A percentile compares a stretch with the other conserved stretches of the same genome.
phyloP scores from a whole-genome alignment of 2,329 filamentous ascomycete genomes.

The Colletotrichum sp. region DNA sequence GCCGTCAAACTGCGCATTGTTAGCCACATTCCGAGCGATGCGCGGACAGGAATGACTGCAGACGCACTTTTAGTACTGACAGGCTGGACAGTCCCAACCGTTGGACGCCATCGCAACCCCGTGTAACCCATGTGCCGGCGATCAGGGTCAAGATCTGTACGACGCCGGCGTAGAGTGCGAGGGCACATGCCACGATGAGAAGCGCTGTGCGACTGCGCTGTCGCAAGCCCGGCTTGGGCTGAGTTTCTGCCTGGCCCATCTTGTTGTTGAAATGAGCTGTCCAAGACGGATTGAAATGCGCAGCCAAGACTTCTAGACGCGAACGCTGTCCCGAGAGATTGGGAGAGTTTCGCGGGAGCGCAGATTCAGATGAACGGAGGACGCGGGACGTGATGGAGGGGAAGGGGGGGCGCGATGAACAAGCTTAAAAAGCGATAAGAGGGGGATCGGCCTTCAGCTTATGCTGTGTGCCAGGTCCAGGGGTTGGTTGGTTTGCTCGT shows the following conservation, averaged over 20 bases:
- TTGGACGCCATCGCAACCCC: background rate
- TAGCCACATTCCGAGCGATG: background rate
- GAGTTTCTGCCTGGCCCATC: background rate
- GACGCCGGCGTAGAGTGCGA: background rate
- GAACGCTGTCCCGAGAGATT: background rate
- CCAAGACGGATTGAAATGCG: background rate
- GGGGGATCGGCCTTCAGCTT: background rate
- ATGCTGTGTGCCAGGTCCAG: background rate
- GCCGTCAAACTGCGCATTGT: conserved; percentile 8
- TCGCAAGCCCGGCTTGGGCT: background rate
- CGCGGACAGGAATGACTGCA: background rate
- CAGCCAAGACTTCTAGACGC: fast-evolving
- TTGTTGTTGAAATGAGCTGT: background rate
- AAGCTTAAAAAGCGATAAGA: background rate
- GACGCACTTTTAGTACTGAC: background rate
- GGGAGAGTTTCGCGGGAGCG: background rate
- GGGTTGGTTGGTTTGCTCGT: background rate
- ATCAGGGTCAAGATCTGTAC: conserved; percentile 2
- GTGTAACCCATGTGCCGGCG: conserved; percentile 7
- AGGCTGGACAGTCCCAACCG: background rate
- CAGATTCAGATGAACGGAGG: background rate
- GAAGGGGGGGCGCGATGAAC: background rate
- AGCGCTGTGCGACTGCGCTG: background rate
- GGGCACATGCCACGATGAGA: background rate
- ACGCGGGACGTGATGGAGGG: background rate